Conservation (phyloP, 2,329 filamentous ascomycete genomes). For the Pseudogymnoascus sp. region DNA sequence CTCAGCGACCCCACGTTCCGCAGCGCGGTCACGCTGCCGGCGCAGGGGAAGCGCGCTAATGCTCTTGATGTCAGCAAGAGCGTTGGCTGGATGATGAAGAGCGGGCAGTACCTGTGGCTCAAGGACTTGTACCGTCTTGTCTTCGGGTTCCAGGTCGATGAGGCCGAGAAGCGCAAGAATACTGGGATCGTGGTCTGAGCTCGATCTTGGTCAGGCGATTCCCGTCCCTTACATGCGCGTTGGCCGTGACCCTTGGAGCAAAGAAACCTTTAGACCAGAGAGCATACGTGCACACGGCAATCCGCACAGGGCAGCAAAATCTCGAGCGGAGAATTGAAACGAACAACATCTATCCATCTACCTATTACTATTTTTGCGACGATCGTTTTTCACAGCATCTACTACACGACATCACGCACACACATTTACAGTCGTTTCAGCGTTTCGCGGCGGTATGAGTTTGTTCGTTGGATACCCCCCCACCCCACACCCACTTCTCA, state of each 20-base stretch:
- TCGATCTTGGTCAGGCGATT: not conserved
- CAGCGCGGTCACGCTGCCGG: constrained; percentile 45
- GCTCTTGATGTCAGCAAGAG: constrained; percentile 75
- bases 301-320: not conserved
- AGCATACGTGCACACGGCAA: not conserved
- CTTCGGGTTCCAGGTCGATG: constrained; percentile 76
- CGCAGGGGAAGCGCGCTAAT: constrained; percentile 49
- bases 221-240: not conserved
- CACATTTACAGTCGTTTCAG: constrained; percentile 7
- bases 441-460: not conserved
- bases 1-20: constrained; percentile 63
- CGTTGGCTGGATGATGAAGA: constrained; percentile 66
- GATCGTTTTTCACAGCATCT: not conserved
- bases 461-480: constrained; percentile 3
- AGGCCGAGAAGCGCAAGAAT: constrained; percentile 60
- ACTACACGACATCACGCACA: not conserved
- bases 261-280: not conserved
- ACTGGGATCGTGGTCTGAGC: constrained; percentile 49
- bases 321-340: not conserved
- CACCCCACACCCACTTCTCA: not conserved
- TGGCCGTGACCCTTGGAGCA: not conserved
- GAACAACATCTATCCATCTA: not conserved
- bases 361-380: not conserved
- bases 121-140: constrained; percentile 76
- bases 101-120: constrained; percentile 69